Evolutionary conservation across 176 grass and related monocot genomes (phyloP).

Genomic region (Tillandsia leiboldiana): DNA sequence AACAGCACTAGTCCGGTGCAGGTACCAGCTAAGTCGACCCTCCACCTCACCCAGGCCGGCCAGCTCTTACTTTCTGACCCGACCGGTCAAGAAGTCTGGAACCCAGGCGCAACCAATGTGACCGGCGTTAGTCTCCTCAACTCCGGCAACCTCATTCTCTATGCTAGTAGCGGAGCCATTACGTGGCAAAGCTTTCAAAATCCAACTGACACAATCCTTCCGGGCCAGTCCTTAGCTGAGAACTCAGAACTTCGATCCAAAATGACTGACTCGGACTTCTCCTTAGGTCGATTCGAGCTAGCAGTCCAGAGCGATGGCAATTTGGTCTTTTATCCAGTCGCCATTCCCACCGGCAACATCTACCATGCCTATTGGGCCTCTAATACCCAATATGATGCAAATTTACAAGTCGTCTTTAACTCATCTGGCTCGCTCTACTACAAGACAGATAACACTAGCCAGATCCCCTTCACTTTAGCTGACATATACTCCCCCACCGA

Average conservation of each 20-base stretch:
- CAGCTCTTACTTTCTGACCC: background rate
- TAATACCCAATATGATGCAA: background rate
- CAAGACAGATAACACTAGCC: background rate
- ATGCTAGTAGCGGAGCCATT: background rate
- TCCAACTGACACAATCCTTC: slow-evolving; percentile 7
- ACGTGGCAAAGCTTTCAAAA: slow-evolving; percentile 13
- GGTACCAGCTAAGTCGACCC: background rate
- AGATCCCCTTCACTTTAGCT: background rate
- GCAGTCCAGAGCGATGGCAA: slow-evolving; percentile 11
- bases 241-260: background rate
- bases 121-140: slow-evolving; percentile 6
- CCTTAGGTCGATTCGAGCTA: slow-evolving; percentile 17
- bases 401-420: slow-evolving; percentile 18
- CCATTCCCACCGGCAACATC: background rate
- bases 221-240: background rate
- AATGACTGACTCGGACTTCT: slow-evolving; percentile 18
- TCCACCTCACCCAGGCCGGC: slow-evolving; percentile 12
- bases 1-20: background rate
- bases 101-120: background rate
- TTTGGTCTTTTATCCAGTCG: slow-evolving; percentile 14
- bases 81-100: slow-evolving; percentile 7
- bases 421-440: slow-evolving; percentile 12
- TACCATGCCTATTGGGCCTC: slow-evolving; percentile 4
- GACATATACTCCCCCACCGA: background rate
- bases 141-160: slow-evolving; percentile 10